Conservation (phyloP, 495 filamentous ascomycete species). For the Xylaria scruposa region DNA sequence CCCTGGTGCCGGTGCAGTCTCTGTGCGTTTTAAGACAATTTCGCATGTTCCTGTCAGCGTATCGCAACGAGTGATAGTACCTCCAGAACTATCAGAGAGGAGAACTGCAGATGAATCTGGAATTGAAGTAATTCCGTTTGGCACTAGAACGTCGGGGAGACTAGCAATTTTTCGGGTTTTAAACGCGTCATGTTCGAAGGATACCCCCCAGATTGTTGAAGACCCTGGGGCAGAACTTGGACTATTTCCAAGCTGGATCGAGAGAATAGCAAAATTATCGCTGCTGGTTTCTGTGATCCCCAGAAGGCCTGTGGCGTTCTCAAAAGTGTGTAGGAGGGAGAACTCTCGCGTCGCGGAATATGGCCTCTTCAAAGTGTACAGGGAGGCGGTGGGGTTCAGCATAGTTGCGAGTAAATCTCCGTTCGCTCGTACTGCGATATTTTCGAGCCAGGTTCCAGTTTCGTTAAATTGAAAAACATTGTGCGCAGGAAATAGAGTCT, state of each 20-base stretch:
- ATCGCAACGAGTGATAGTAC: slow-evolving; percentile 45
- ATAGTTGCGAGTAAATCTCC: slow-evolving; percentile 53
- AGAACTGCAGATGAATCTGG: slow-evolving; percentile 32
- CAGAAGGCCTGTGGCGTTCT: slow-evolving; percentile 40
- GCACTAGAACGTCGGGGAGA: slow-evolving; percentile 46
- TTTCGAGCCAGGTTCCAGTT: slow-evolving; percentile 47
- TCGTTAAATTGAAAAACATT: slow-evolving; percentile 34
- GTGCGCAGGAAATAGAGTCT: slow-evolving; percentile 16
- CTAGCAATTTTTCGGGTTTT: slow-evolving; percentile 36
- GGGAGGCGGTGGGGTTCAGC: slow-evolving; percentile 38
- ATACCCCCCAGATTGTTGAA: slow-evolving; percentile 42
- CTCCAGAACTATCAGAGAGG: slow-evolving; percentile 46
- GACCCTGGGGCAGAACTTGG: slow-evolving; percentile 41
- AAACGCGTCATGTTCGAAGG: slow-evolving; percentile 23
- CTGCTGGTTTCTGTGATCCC: slow-evolving; percentile 48
- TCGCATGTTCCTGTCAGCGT: slow-evolving; percentile 34
- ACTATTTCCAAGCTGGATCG: slow-evolving; percentile 38
- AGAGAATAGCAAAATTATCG: slow-evolving; percentile 51
- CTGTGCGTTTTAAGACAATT: slow-evolving; percentile 29
- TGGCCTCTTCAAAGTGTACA: slow-evolving; percentile 41
- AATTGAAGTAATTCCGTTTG: slow-evolving; percentile 44
- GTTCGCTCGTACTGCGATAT: slow-evolving; percentile 54
- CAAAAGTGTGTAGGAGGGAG: slow-evolving; percentile 48
- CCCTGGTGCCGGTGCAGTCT: slow-evolving; percentile 26
- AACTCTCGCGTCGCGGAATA: slow-evolving; percentile 32